These are phyloP conservation scores for Paramarasmius palmivorus DNA, from an alignment of 1,284 basidiomycete species.

Conservation along the genomic window DNA sequence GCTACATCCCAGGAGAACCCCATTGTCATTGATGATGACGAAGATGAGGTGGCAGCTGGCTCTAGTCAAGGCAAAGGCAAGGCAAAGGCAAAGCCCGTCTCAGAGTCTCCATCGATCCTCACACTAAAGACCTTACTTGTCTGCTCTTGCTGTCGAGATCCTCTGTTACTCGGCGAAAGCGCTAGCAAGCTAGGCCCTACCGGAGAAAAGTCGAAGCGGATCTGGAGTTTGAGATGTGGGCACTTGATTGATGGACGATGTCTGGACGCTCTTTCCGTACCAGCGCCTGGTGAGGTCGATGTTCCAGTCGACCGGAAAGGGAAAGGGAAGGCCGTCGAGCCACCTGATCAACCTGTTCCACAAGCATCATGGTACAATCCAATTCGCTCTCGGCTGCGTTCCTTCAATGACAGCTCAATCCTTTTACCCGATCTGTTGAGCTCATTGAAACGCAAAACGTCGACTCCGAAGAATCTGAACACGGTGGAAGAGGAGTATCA, in stretches of 20 bases:
- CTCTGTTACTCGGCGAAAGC: slow-evolving; percentile 46
- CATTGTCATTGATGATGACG: slow-evolving; percentile 36
- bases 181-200: slow-evolving; percentile 26
- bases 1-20: slow-evolving; percentile 29
- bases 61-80: neutral
- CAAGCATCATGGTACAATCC: slow-evolving; percentile 21
- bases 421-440: slow-evolving; percentile 5
- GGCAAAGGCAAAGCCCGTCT: slow-evolving; percentile 18
- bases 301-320: slow-evolving; percentile 29
- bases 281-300: slow-evolving; percentile 8
- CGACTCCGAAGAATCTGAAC: slow-evolving; percentile 29
- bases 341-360: slow-evolving; percentile 15
- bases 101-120: slow-evolving; percentile 15
- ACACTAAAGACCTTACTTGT: slow-evolving; percentile 44
- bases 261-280: slow-evolving; percentile 41
- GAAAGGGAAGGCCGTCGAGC: slow-evolving; percentile 29
- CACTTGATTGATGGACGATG: slow-evolving; percentile 79
- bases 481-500: slow-evolving; percentile 48
- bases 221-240: slow-evolving; percentile 74
- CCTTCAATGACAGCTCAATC: slow-evolving; percentile 7
- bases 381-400: slow-evolving; percentile 57
- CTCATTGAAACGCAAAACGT: neutral
- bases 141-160: slow-evolving; percentile 62
- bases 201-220: slow-evolving; percentile 22
- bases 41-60: slow-evolving; percentile 14